A percentile compares a stretch with the other conserved stretches of the same genome.
These are phyloP conservation scores for Pseudogymnoascus sp. DNA, from an alignment of 2,329 filamentous ascomycete species.

Conservation along the genomic window DNA sequence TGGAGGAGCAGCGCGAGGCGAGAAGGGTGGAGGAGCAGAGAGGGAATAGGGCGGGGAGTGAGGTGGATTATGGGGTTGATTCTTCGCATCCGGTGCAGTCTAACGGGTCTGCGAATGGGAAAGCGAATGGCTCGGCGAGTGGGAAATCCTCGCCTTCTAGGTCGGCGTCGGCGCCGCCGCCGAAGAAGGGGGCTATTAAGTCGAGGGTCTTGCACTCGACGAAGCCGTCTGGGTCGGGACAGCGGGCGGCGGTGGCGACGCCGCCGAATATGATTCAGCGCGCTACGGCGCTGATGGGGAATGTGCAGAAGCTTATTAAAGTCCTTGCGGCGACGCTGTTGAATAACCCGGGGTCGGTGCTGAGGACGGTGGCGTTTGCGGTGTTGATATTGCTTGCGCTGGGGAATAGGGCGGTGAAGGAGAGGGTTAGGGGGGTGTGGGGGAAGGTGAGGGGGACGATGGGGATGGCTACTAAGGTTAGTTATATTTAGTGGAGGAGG, in stretches of 20 bases:
- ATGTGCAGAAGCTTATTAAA: constrained; percentile 44
- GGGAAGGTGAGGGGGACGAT: constrained; percentile 75
- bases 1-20: constrained; percentile 29
- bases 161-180: constrained; percentile 26
- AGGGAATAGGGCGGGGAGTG: constrained; percentile 42
- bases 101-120: constrained; percentile 20
- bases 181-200: constrained; percentile 13
- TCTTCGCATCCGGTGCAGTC: constrained; percentile 29
- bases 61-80: constrained; percentile 64
- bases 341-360: constrained; percentile 48
- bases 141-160: constrained; percentile 25
- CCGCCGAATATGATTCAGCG: constrained; percentile 22
- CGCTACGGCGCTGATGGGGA: constrained; percentile 45
- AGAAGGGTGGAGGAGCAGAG: constrained; percentile 33
- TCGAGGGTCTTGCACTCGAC: constrained; percentile 10
- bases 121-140: constrained; percentile 26
- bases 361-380: constrained; percentile 67
- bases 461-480: constrained; percentile 96
- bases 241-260: constrained; percentile 12
- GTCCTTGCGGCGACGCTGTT: constrained; percentile 43
- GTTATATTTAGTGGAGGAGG: constrained; percentile 63
- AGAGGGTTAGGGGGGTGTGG: constrained; percentile 69
- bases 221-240: constrained; percentile 13
- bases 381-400: constrained; percentile 70
- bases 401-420: constrained; percentile 64